Conservation (phyloP, 2,329 filamentous ascomycete species). For the Ambrosiella cleistominuta region DNA sequence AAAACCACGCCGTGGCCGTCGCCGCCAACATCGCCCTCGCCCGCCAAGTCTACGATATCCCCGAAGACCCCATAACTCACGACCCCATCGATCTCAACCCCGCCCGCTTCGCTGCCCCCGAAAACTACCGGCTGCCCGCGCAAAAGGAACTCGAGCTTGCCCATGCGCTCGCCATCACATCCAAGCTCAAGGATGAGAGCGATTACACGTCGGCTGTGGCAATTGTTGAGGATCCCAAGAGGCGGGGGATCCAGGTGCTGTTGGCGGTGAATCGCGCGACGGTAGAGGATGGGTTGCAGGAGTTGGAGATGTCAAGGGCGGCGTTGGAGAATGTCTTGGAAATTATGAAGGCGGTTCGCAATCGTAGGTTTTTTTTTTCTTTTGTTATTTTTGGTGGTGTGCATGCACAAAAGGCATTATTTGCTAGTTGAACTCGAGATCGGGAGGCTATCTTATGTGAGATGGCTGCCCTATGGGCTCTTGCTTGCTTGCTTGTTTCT, state of each 20-base stretch:
- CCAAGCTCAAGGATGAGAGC: slow-evolving; percentile 12
- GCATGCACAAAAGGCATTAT: too few species aligned
- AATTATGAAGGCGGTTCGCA: slow-evolving; percentile 9
- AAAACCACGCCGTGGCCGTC: slow-evolving; percentile 1
- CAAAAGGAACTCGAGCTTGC: slow-evolving; percentile 12
- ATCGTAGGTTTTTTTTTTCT: slow-evolving; percentile 8
- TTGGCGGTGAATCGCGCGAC: slow-evolving; percentile 11
- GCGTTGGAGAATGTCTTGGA: slow-evolving; percentile 8
- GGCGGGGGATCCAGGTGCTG: slow-evolving; percentile 4
- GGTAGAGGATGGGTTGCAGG: slow-evolving; percentile 7
- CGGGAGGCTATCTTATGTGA: neutral
- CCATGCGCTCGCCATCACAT: slow-evolving; percentile 9
- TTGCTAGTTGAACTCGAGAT: neutral
- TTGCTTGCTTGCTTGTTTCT: neutral
- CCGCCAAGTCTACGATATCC: slow-evolving; percentile 12
- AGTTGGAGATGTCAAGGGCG: slow-evolving; percentile 3
- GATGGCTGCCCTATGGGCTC: neutral
- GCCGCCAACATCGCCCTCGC: slow-evolving; percentile 11
- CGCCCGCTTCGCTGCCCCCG: slow-evolving; percentile 1
- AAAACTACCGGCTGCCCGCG: slow-evolving; percentile 7
- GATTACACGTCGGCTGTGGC: slow-evolving; percentile 12
- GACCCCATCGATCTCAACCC: slow-evolving; percentile 5
- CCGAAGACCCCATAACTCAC: slow-evolving; percentile 10
- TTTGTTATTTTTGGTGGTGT: neutral
- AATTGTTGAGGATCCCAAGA: slow-evolving; percentile 7